A percentile compares a stretch with the other conserved stretches of the same genome.
phyloP scores from a whole-genome alignment of 768 basidiomycete genomes.

The Mycena haematopus region DNA sequence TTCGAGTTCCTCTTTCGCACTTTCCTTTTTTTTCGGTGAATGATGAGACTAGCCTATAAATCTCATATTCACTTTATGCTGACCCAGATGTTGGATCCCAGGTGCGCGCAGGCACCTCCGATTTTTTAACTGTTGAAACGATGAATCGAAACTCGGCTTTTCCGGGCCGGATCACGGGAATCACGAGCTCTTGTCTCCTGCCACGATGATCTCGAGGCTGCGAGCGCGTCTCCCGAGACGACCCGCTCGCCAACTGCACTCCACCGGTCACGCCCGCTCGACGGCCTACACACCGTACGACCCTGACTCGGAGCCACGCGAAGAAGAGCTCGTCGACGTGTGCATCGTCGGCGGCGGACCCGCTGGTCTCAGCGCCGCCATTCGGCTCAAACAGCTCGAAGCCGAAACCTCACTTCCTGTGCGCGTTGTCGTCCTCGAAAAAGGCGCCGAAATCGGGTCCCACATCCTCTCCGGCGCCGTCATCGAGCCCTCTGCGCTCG shows the following conservation, averaged over 20 bases:
- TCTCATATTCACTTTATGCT: too few relatives aligned
- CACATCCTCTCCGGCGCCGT: constrained; percentile 97
- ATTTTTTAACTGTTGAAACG: too few relatives aligned
- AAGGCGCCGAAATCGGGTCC: constrained; percentile 91
- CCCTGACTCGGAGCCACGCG: constrained; percentile 19
- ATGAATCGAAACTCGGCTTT: too few relatives aligned
- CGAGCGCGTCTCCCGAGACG: not conserved
- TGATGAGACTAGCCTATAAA: too few relatives aligned
- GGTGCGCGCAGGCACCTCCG: too few relatives aligned
- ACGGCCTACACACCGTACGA: constrained; percentile 21
- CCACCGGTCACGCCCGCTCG: too few relatives aligned
- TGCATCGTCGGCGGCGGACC: constrained; percentile 97
- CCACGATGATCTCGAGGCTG: constrained; percentile 15
- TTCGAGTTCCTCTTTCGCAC: too few relatives aligned
- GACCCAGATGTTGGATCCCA: too few relatives aligned
- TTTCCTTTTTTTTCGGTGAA: too few relatives aligned
- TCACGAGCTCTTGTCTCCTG: too few relatives aligned
- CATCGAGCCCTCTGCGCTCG: constrained; percentile 88
- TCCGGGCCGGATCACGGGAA: too few relatives aligned
- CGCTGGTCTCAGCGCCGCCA: constrained; percentile 95
- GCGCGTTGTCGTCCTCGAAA: constrained; percentile 93
- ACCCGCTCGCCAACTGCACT: not conserved
- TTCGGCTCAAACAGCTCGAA: constrained; percentile 92
- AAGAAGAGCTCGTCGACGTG: constrained; percentile 89
- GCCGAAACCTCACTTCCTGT: constrained; percentile 78